Conservation (phyloP, 495 filamentous ascomycete genomes). For the Lasiosphaeria hispida region DNA sequence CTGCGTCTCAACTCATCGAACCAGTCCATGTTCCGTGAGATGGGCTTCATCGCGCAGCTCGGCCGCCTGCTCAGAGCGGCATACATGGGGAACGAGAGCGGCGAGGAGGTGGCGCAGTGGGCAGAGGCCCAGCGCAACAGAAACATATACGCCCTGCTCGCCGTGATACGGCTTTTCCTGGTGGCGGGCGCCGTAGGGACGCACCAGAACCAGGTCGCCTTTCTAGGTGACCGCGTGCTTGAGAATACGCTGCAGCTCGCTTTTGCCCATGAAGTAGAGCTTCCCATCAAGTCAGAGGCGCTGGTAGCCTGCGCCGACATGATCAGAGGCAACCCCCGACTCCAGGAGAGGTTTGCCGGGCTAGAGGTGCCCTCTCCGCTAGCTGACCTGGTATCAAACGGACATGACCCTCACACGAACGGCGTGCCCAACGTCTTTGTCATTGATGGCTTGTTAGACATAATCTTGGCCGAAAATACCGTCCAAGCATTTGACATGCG, state of each 20-base stretch:
- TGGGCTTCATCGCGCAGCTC: slow-evolving; percentile 74
- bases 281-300: slow-evolving; percentile 81
- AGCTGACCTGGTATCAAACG: slow-evolving; percentile 39
- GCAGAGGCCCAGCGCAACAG: slow-evolving; percentile 76
- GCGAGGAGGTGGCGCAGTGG: slow-evolving; percentile 68
- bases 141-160: slow-evolving; percentile 87
- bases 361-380: slow-evolving; percentile 64
- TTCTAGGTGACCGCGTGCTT: slow-evolving; percentile 78
- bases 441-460: slow-evolving; percentile 89
- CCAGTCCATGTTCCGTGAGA: slow-evolving; percentile 91
- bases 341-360: slow-evolving; percentile 88
- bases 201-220: slow-evolving; percentile 77
- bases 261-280: slow-evolving; percentile 71
- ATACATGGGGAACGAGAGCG: slow-evolving; percentile 53
- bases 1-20: slow-evolving; percentile 87
- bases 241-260: slow-evolving; percentile 78
- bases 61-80: slow-evolving; percentile 66
- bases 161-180: slow-evolving; percentile 81
- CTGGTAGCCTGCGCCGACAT: slow-evolving; percentile 82
- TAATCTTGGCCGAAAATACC: slow-evolving; percentile 67
- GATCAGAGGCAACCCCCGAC: slow-evolving; percentile 72
- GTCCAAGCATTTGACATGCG: slow-evolving; percentile 73
- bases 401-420: slow-evolving; percentile 42
- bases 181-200: slow-evolving; percentile 76
- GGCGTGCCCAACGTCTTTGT: slow-evolving; percentile 69